Conservation (phyloP, 2,329 filamentous ascomycete species). For the Monascus ruber region DNA sequence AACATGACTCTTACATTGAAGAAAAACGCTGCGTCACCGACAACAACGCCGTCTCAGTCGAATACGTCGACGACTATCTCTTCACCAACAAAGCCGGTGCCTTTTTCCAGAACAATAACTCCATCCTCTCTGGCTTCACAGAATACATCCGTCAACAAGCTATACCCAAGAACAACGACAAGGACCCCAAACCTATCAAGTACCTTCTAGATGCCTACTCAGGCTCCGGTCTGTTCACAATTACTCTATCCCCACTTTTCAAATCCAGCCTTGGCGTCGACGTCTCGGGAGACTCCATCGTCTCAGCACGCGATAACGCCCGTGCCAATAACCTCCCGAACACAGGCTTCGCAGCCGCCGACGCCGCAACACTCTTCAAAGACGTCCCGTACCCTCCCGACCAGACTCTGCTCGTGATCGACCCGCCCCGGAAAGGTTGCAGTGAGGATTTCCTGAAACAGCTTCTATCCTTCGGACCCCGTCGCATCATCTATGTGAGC, state of each 20-base stretch:
- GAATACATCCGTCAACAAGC: slow-evolving; percentile 74
- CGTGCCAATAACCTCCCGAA: slow-evolving; percentile 61
- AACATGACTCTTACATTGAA: slow-evolving; percentile 54
- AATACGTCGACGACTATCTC: slow-evolving; percentile 74
- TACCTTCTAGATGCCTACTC: slow-evolving; percentile 97
- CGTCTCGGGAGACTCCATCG: slow-evolving; percentile 68
- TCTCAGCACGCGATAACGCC: slow-evolving; percentile 68
- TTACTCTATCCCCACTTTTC: slow-evolving; percentile 79
- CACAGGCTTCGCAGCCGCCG: slow-evolving; percentile 78
- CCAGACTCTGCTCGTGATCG: slow-evolving; percentile 86
- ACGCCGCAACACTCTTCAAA: slow-evolving; percentile 73
- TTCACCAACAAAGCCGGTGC: slow-evolving; percentile 87
- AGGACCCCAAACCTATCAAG: slow-evolving; percentile 45
- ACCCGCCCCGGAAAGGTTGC: slow-evolving; percentile 93
- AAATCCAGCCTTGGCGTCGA: slow-evolving; percentile 76
- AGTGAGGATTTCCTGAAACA: slow-evolving; percentile 75
- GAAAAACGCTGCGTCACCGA: slow-evolving; percentile 84
- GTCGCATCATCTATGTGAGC: slow-evolving; percentile 81
- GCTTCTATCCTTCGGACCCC: slow-evolving; percentile 64
- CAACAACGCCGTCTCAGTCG: slow-evolving; percentile 67
- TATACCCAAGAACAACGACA: slow-evolving; percentile 39
- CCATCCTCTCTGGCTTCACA: slow-evolving; percentile 79
- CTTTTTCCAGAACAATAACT: slow-evolving; percentile 99
- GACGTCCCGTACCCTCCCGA: slow-evolving; percentile 61
- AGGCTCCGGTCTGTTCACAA: slow-evolving; percentile 91